Percentiles rank a stretch among this genome's conserved stretches.
phyloP scores from a whole-genome alignment of 2,329 filamentous ascomycete species.

The Talaromyces sp. region DNA sequence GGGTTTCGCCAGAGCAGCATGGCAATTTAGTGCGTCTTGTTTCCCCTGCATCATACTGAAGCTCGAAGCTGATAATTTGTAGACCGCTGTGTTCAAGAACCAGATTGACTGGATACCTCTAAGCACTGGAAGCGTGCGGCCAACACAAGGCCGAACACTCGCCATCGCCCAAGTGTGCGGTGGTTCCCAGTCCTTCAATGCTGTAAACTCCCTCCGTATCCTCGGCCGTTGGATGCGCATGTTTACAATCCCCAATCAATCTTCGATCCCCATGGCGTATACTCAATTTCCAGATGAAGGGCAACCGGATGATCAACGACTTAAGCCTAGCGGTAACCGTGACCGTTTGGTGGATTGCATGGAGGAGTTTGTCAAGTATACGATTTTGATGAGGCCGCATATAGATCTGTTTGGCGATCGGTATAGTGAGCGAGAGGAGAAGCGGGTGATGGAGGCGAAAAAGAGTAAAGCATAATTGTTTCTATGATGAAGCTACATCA shows the following conservation, averaged over 20 bases:
- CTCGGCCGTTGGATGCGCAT: constrained; percentile 68
- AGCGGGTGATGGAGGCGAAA: constrained; percentile 25
- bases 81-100: constrained; percentile 66
- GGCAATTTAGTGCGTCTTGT: constrained; percentile 54
- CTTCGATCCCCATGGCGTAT: constrained; percentile 61
- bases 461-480: constrained; percentile 1
- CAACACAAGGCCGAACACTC: constrained; percentile 63
- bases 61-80: neutral
- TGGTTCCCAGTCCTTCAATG: constrained; percentile 65
- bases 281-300: constrained; percentile 58
- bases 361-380: constrained; percentile 70
- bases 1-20: constrained; percentile 65
- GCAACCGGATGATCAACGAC: constrained; percentile 46
- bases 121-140: constrained; percentile 58
- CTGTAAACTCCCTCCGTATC: constrained; percentile 62
- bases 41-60: neutral
- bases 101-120: constrained; percentile 70
- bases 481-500: neutral
- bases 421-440: constrained; percentile 55
- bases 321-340: constrained; percentile 56
- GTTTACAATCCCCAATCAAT: constrained; percentile 66
- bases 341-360: constrained; percentile 64
- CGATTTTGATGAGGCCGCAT: constrained; percentile 61
- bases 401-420: constrained; percentile 61
- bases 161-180: constrained; percentile 62